phyloP scores from a whole-genome alignment of 805 yeast genomes.

The Myxozyma mucilagina region DNA sequence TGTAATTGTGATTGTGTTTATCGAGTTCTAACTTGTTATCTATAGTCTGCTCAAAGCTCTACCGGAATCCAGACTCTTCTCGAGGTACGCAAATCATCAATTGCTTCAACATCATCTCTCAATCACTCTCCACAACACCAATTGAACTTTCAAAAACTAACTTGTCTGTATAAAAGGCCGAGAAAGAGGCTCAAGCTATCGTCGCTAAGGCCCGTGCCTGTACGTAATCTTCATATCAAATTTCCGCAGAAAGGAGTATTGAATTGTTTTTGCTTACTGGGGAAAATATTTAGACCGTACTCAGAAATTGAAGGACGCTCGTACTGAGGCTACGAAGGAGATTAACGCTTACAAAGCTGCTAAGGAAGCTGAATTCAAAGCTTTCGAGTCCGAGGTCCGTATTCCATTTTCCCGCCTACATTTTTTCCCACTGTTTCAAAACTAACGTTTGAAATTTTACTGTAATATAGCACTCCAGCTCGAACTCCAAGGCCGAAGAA shows the following conservation, averaged over 20 bases:
- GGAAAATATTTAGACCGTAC: conserved; percentile 58
- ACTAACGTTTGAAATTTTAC: conserved; percentile 5
- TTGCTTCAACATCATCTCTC: too few species aligned
- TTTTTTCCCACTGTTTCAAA: not conserved
- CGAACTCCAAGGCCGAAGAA: conserved; percentile 72
- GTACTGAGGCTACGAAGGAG: conserved; percentile 87
- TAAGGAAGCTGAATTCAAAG: conserved; percentile 79
- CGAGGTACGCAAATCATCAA: too few species aligned
- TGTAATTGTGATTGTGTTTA: not conserved
- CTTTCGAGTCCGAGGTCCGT: conserved; percentile 60
- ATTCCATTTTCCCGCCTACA: not conserved
- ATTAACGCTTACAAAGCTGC: conserved; percentile 79
- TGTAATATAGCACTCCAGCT: conserved; percentile 57
- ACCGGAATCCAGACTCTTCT: conserved; percentile 70
- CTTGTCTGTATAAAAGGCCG: conserved; percentile 55
- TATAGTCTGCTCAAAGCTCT: conserved; percentile 48
- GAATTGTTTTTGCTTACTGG: not conserved
- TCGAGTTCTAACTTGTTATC: not conserved
- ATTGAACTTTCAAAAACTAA: not conserved
- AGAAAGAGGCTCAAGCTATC: conserved; percentile 94
- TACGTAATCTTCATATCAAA: conserved; percentile 42
- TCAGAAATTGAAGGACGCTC: conserved; percentile 87
- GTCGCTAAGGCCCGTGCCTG: conserved; percentile 90
- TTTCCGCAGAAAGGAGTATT: conserved; percentile 38
- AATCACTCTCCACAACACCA: too few species aligned